A percentile compares a stretch with the other conserved stretches of the same genome.
phyloP scores from a whole-genome alignment of 768 basidiomycete genomes.

The Rhodotorula sphaerocarpa region DNA sequence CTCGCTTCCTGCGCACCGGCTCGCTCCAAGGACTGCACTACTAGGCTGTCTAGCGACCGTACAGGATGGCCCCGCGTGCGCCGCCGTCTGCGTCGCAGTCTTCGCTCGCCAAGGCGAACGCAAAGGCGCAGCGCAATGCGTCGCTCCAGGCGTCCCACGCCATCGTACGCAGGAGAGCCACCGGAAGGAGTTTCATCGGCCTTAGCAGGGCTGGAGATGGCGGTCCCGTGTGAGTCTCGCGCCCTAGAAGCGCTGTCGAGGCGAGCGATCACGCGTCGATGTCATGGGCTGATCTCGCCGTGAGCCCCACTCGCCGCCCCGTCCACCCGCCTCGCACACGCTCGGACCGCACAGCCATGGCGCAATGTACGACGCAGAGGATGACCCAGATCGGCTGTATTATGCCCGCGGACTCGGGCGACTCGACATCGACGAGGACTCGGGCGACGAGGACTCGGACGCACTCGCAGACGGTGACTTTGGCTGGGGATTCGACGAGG shows the following conservation, averaged over 20 bases:
- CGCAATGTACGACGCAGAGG: constrained; percentile 29
- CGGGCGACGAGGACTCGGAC: constrained; percentile 29
- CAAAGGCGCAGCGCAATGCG: constrained; percentile 20
- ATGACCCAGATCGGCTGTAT: constrained; percentile 76
- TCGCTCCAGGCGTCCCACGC: constrained; percentile 22
- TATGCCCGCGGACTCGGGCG: constrained; percentile 64
- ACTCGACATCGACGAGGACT: constrained; percentile 46
- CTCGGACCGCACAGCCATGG: constrained; percentile 5
- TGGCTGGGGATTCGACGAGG: constrained; percentile 22
- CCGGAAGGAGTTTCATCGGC: constrained; percentile 23
- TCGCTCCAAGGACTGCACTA: no score
- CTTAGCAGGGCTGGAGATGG: constrained; percentile 26
- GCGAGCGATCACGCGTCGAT: background rate
- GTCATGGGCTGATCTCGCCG: no score
- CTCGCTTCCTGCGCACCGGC: no score
- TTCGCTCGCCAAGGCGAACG: constrained; percentile 26
- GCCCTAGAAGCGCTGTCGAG: no score
- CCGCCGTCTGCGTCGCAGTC: constrained; percentile 25
- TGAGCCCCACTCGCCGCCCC: background rate
- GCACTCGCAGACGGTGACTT: constrained; percentile 17
- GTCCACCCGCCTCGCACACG: no score
- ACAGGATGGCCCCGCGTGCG: constrained; percentile 17
- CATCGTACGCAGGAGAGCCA: constrained; percentile 14
- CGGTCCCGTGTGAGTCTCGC: constrained; percentile 22
- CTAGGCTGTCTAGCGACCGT: no score